These are phyloP conservation scores for Starmerella khaoyaiensis DNA, from an alignment of 805 yeast species.

Conservation along the genomic window DNA sequence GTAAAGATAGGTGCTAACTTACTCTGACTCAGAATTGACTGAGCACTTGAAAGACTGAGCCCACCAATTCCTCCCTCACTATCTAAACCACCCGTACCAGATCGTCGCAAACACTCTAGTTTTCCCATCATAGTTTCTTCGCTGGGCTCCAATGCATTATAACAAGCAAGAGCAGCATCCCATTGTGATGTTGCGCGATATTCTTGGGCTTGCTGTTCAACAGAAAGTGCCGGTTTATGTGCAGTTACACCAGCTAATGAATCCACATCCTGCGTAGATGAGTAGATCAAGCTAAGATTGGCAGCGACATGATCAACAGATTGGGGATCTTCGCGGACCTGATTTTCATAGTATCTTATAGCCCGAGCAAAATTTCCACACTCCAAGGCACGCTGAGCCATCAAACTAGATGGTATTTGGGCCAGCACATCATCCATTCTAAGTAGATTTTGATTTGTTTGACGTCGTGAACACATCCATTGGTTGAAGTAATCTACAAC, in stretches of 20 bases:
- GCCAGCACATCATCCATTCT: constrained; percentile 14
- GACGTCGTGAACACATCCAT: constrained; percentile 37
- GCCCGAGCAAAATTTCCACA: constrained; percentile 82
- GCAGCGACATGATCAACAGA: constrained; percentile 18
- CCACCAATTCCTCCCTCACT: no score
- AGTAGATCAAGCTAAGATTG: constrained; percentile 61
- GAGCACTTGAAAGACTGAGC: no score
- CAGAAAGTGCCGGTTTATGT: constrained; percentile 46
- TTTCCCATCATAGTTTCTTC: constrained; percentile 34
- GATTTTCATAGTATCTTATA: constrained; percentile 69
- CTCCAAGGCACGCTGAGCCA: constrained; percentile 70
- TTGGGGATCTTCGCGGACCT: constrained; percentile 35
- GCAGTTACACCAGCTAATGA: constrained; percentile 76
- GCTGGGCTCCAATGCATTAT: constrained; percentile 39
- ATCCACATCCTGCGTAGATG: constrained; percentile 79
- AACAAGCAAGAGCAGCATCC: constrained; percentile 77
- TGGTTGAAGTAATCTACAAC: constrained; percentile 73
- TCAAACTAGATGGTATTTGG: constrained; percentile 45
- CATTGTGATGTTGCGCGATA: constrained; percentile 78
- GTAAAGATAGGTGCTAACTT: constrained; percentile 46
- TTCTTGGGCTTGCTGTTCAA: constrained; percentile 65
- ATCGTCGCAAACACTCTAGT: constrained; percentile 58
- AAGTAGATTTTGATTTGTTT: constrained; percentile 10
- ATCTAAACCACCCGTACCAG: no score
- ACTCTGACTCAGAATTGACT: no score